Conservation (phyloP, 75 land plant genomes). For the Larix kaempferi region DNA sequence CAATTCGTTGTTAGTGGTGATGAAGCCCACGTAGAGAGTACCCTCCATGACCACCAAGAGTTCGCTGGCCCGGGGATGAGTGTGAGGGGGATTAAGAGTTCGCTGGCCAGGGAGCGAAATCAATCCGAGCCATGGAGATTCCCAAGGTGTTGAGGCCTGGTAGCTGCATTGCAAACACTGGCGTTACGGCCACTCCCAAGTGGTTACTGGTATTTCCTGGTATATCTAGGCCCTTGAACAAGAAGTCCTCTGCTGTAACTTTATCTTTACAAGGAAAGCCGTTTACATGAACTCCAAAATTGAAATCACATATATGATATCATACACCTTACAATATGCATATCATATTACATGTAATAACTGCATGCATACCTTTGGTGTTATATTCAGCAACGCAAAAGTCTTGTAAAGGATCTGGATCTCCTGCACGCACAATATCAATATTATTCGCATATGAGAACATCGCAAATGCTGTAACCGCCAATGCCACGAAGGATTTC, state of each 20-base stretch:
- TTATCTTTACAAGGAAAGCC: no score
- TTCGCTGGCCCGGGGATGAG: conserved; percentile 72
- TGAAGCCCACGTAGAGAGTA: conserved; percentile 50
- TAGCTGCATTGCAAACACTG: conserved; percentile 31
- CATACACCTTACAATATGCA: background rate
- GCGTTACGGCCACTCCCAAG: conserved; percentile 31
- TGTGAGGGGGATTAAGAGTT: conserved; percentile 64
- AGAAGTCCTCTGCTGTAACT: background rate
- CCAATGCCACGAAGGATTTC: no score
- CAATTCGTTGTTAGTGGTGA: conserved; percentile 42
- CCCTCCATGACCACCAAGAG: conserved; percentile 52
- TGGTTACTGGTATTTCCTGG: conserved; percentile 28
- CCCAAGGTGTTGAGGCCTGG: conserved; percentile 59
- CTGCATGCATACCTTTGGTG: no score
- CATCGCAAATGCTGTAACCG: no score
- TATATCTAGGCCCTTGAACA: conserved; percentile 14
- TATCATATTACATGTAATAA: no score
- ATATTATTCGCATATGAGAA: no score
- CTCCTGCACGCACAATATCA: no score
- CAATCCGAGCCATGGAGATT: conserved; percentile 37
- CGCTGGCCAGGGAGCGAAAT: conserved; percentile 33
- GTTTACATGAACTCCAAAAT: no score
- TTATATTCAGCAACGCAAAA: background rate
- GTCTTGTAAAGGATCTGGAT: no score
- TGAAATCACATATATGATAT: background rate